A percentile compares a stretch with the other conserved stretches of the same genome.
Conservation (phyloP, 2,329 filamentous ascomycete genomes). For the Hypoxylon sp. region DNA sequence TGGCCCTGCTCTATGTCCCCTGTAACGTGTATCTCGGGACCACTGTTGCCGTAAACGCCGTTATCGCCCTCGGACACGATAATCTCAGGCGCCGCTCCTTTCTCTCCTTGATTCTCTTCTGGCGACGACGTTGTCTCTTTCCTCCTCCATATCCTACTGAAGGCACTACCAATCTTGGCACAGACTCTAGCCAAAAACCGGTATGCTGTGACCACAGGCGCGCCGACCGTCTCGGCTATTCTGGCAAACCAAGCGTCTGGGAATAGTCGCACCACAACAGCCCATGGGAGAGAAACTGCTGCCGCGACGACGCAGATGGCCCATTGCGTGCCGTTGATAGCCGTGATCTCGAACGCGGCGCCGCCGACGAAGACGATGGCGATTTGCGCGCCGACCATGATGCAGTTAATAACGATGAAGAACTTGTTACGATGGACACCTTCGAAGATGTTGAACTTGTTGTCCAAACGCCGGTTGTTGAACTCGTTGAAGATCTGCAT, state of each 20-base stretch:
- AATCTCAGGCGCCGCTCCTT: slow-evolving; percentile 44
- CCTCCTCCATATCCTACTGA: slow-evolving; percentile 36
- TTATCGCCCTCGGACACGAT: slow-evolving; percentile 41
- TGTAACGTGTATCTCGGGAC: slow-evolving; percentile 45
- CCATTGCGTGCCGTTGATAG: slow-evolving; percentile 65
- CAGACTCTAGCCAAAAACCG: slow-evolving; percentile 38
- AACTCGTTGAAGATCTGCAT: slow-evolving; percentile 80
- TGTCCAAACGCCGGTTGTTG: slow-evolving; percentile 73
- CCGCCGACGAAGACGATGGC: slow-evolving; percentile 70
- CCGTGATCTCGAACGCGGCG: slow-evolving; percentile 64
- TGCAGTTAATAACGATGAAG: slow-evolving; percentile 67
- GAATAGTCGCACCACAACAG: slow-evolving; percentile 62
- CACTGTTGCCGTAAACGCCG: slow-evolving; percentile 9
- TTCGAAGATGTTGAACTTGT: slow-evolving; percentile 72
- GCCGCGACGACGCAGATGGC: slow-evolving; percentile 64
- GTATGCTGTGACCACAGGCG: slow-evolving; percentile 50
- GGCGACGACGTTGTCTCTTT: slow-evolving; percentile 3
- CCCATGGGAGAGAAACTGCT: slow-evolving; percentile 63
- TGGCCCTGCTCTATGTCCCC: slow-evolving; percentile 46
- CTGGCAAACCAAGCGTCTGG: slow-evolving; percentile 59
- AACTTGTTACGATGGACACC: slow-evolving; percentile 68
- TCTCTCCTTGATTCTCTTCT: slow-evolving; percentile 19
- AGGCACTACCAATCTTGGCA: slow-evolving; percentile 38
- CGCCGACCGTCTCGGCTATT: slow-evolving; percentile 49
- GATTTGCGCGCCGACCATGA: slow-evolving; percentile 70